Evolutionary conservation across 2,329 filamentous ascomycete genomes (phyloP).

Genomic region (Fusarium poae): DNA sequence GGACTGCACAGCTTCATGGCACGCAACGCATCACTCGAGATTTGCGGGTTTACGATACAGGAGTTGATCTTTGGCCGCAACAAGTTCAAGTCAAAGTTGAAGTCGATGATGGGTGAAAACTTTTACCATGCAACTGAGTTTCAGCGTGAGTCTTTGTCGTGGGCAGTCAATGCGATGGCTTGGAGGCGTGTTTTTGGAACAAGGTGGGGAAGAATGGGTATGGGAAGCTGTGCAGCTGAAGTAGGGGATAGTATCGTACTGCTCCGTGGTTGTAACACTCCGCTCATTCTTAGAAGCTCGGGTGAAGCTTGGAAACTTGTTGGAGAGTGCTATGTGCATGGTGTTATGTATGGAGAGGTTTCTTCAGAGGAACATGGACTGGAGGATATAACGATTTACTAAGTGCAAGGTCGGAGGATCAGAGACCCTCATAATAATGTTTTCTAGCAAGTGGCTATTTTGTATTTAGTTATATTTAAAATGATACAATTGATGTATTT

Average conservation of each 20-base stretch:
- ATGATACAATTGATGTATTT: not conserved
- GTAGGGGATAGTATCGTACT: not conserved
- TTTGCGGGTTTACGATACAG: not conserved
- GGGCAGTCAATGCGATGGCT: conserved; percentile 16
- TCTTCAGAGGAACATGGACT: not conserved
- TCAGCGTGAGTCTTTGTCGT: not conserved
- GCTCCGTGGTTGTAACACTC: not conserved
- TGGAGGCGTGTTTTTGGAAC: not conserved
- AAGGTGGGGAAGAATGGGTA: conserved; percentile 1
- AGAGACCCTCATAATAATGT: rapidly evolving
- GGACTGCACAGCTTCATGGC: conserved; percentile 9
- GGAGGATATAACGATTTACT: conserved; percentile 4
- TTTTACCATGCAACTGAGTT: not conserved
- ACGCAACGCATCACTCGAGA: not conserved
- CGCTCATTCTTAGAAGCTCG: not conserved
- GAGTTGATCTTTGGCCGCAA: not conserved
- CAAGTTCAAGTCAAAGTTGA: not conserved
- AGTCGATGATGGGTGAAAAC: not conserved
- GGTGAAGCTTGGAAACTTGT: not conserved
- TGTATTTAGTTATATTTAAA: rapidly evolving
- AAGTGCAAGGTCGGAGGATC: rapidly evolving
- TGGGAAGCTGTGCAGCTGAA: not conserved
- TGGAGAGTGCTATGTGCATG: conserved; percentile 21
- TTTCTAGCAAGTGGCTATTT: rapidly evolving
- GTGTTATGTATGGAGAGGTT: conserved; percentile 13